Evolutionary conservation across 495 filamentous ascomycete species (phyloP), one percentile per base, ranked within the genome.

Genomic region (Lasiosphaeria ovina): DNA sequence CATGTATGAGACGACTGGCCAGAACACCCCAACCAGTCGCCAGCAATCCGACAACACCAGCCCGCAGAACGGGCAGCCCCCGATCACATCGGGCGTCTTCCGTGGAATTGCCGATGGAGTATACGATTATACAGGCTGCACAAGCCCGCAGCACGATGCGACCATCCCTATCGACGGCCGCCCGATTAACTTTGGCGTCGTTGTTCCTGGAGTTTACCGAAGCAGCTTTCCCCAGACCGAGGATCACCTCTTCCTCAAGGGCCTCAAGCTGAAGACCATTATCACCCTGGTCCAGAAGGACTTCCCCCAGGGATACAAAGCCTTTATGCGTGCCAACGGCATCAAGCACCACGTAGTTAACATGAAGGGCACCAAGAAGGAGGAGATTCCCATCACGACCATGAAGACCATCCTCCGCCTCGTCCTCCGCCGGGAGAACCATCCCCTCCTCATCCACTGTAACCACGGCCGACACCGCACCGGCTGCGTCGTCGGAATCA

Each of bases 381-480:
- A 78, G 54, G 74, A 73, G 7, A 84, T 90, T 16, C 82, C 87
- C 0, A 67, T 82, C n/a, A 69, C 76, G 31, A 80, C 83, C 3
- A 87, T 96, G 74, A 77, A 77, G 58, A 74, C 79, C 9, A 86
- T 89, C 49, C 76, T 93, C 12, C 71, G 80, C 3, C 70, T 92
- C 51, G 77, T 92, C 33, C 74, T 90, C 40, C 79, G 92, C 66
- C 74, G 78, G 6, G 68, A 76, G 11, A 90, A 91, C 57, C 84
- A 92, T 59, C 91, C 91, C 0, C 66, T 96, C 1, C 76, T 94
- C 42, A 84, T 96, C 36, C 91, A 96, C 66, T 96, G 91, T 75
- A 96, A 96, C 65, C 91, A 94, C 65, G 91, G 91, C 60, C 58
- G 89, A 83, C 91, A 96, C 65, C 89, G 91, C 31, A 95, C 91